Percentiles rank a stretch among this genome's conserved stretches.
Conservation (phyloP, 305 asterid genomes). For the Fraxinus platypoda region DNA sequence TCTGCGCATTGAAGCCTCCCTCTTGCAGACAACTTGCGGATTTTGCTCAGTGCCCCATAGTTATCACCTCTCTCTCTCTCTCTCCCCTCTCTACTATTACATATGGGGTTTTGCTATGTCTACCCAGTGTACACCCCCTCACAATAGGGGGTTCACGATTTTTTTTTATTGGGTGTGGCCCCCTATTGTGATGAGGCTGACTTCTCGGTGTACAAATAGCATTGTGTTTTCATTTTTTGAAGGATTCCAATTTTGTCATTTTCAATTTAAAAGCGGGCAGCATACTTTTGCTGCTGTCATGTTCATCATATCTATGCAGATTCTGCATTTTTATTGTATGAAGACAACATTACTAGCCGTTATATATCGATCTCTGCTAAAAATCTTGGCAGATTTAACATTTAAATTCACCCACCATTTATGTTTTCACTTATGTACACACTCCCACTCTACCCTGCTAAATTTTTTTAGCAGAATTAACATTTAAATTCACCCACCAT, state of each 20-base stretch:
- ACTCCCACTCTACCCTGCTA: no score
- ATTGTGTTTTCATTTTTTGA: neutral
- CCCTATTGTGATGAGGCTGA: no score
- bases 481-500: neutral
- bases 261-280: neutral
- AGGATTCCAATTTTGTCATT: neutral
- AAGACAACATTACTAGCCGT: neutral
- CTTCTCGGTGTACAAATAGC: no score
- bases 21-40: constrained; percentile 43
- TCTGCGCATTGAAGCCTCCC: constrained; percentile 45
- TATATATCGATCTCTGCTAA: neutral
- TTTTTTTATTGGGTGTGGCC: no score
- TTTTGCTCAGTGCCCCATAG: constrained; percentile 35
- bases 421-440: neutral
- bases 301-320: neutral
- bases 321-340: neutral
- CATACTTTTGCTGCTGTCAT: neutral
- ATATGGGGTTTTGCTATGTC: no score
- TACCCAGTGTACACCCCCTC: no score
- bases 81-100: neutral
- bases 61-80: constrained; percentile 19
- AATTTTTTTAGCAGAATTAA: neutral
- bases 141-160: no score
- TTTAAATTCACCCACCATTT: neutral
- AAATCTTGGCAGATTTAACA: neutral